Evolutionary conservation across 2,329 filamentous ascomycete genomes (phyloP), one percentile per base, ranked within the genome.

Genomic region (Xylaria hypoxylon): DNA sequence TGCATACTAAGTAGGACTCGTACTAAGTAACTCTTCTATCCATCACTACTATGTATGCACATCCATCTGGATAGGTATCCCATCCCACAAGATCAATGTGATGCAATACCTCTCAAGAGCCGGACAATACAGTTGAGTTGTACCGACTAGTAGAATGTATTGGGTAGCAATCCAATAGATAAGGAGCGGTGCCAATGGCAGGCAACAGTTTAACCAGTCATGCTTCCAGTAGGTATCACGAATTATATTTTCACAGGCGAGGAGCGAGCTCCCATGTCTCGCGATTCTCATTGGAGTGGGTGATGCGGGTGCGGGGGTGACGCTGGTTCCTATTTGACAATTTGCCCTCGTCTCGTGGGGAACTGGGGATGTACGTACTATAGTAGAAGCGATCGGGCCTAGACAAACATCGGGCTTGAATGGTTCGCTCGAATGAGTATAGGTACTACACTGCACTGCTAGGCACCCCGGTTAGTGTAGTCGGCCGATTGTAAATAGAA

Each of bases 81-180:
- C 28, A 31, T 31, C 11, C 31, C 31, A 33, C 11, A 38, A 8
- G 33, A 44, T 17, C 51, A 19, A 40, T 53, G 28, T n/a, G 40
- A 33, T 28, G 19, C 31, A 53, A 53, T 42, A 45, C 42, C n/a
- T 38, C 38, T 38, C 19, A 33, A 22, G 31, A 40, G 3, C 42
- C 26, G 44, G 33, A 19, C 24, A 44, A 6, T 44, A 35, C 17
- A 48, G 35, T 33, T 22, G 11, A 42, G 35, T 31, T 31, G 58
- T 55, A 59, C 59, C 53, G 31, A 28, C 31, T 40, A 42, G 28
- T 5, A 5, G 28, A 48, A 19, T 31, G 31, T 22, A 62, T 61
- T 63, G 59, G 64, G 64, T 67, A 60, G 28, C 60, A 64, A 67
- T 64, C 45, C 48, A 64, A 56, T 59, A 60, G 65, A 67, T 67